Evolutionary conservation across 108 stramenopile species (phyloP), one percentile per base, ranked within the genome.

Genomic region (Skeletonema costatum): DNA sequence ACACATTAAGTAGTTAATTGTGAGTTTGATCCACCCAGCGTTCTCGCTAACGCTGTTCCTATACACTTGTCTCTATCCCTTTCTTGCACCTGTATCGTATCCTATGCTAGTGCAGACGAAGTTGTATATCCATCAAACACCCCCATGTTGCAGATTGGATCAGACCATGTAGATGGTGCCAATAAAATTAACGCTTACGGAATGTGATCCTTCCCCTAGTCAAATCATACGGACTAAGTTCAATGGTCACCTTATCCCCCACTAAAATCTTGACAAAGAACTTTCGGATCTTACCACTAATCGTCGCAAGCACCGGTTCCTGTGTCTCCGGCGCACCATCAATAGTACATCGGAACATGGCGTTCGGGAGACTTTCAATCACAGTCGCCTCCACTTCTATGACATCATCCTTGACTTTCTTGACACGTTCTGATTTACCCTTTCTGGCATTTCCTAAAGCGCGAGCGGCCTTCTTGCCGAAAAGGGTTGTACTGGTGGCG

Each of bases 171-270:
- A 41, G 44, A 46, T 46, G 4, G 3, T n/a, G 44, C 2, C 16
- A 46, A 46, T 30, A n/a, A n/a, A 21, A 31, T 70, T 90, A 93
- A 70, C 96, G 89, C 66, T 91, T 89, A 64, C 97, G 87, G 81
- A 93, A 97, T 12, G 95, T 94, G 71, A 97, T 97, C 60, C 97
- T 78, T 32, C 97, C 97, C n/a, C 95, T 82, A 25, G 97, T 96
- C 78, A 96, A 87, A 86, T 97, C 97, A 83, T 97, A 96, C 29
- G 95, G 93, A 86, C 92, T 94, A 60, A 97, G 75, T 80, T 97
- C 97, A 70, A 97, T 88, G 53, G 90, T 89, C 2, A 97, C 97
- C 64, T 82, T 90, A 66, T 97, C 97, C 53, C 97, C 97, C 31
- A 96, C 95, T 56, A 97, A 78, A 72, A 97, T 96, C 66, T 95